A percentile compares a stretch with the other conserved stretches of the same genome.
phyloP scores from a whole-genome alignment of 2,329 filamentous ascomycete genomes.

The Fusarium sp. region DNA sequence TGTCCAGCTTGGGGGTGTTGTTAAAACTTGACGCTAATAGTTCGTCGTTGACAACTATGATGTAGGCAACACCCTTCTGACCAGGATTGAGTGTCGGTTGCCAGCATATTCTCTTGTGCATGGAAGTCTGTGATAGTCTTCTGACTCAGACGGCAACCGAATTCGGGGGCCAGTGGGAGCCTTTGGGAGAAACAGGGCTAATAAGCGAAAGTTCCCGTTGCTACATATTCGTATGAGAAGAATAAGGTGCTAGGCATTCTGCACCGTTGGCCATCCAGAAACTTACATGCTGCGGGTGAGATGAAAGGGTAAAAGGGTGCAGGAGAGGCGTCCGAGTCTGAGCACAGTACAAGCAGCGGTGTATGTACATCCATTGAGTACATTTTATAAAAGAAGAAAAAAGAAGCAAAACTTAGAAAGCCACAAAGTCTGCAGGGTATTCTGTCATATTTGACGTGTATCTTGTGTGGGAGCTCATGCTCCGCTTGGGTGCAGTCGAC shows the following conservation, averaged over 20 bases:
- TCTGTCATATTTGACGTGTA: slow-evolving; percentile 36
- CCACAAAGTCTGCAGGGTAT: background rate
- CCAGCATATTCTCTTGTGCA: background rate
- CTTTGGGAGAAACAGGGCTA: background rate
- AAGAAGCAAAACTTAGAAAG: background rate
- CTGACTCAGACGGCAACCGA: background rate
- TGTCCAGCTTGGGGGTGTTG: background rate
- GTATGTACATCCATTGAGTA: slow-evolving; percentile 7
- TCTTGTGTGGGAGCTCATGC: slow-evolving; percentile 23
- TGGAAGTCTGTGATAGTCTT: background rate
- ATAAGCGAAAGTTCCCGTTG: background rate
- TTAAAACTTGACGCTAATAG: slow-evolving; percentile 16
- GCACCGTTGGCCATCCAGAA: background rate
- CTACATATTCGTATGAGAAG: background rate
- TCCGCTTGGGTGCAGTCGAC: slow-evolving; percentile 34
- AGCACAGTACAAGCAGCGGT: slow-evolving; percentile 15
- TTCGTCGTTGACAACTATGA: background rate
- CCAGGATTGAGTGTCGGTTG: background rate
- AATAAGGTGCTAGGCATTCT: slow-evolving; percentile 4
- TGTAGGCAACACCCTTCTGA: background rate
- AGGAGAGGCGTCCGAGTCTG: background rate
- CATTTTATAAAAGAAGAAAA: background rate
- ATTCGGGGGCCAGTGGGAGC: background rate
- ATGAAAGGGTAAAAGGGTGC: slow-evolving; percentile 6
- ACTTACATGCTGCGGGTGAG: slow-evolving; percentile 8